These are phyloP conservation scores for Corymbia maculata DNA, from an alignment of 345 rosid species.

Conservation along the genomic window DNA sequence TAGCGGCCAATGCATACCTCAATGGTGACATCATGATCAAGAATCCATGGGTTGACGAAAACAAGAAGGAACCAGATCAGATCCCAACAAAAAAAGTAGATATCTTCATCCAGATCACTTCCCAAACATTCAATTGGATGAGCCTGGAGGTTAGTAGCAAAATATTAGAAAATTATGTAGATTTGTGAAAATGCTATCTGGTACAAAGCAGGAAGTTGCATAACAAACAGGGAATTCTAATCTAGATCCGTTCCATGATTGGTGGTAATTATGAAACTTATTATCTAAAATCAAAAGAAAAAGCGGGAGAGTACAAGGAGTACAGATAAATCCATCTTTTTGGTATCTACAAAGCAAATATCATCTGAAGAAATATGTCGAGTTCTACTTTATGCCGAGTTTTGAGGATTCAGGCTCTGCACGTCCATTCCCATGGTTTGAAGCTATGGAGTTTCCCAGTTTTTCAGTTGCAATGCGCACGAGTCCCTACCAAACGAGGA, in stretches of 20 bases:
- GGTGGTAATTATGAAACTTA: not conserved
- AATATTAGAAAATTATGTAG: not conserved
- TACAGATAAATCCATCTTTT: not conserved
- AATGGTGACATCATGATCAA: constrained; percentile 59
- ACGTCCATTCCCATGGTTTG: not conserved
- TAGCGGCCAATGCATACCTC: constrained; percentile 30
- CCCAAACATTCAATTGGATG: constrained; percentile 82
- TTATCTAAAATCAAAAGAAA: too few relatives aligned
- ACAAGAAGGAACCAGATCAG: constrained; percentile 33
- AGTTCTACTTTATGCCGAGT: not conserved
- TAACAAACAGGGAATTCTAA: not conserved
- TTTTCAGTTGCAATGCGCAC: not conserved
- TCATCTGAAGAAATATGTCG: not conserved
- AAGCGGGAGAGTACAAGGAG: not conserved
- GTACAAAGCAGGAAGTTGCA: not conserved
- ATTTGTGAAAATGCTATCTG: not conserved
- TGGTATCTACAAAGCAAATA: not conserved
- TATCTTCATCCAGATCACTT: constrained; percentile 81
- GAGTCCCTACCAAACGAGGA: not conserved
- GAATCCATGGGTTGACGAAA: constrained; percentile 56
- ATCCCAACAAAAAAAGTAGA: constrained; percentile 82
- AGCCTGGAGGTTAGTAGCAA: constrained; percentile 24
- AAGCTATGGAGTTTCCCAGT: not conserved
- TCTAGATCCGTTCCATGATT: not conserved
- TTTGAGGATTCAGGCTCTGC: too few relatives aligned